phyloP scores from a whole-genome alignment of 2,329 filamentous ascomycete species.

The Clonostachys solani region DNA sequence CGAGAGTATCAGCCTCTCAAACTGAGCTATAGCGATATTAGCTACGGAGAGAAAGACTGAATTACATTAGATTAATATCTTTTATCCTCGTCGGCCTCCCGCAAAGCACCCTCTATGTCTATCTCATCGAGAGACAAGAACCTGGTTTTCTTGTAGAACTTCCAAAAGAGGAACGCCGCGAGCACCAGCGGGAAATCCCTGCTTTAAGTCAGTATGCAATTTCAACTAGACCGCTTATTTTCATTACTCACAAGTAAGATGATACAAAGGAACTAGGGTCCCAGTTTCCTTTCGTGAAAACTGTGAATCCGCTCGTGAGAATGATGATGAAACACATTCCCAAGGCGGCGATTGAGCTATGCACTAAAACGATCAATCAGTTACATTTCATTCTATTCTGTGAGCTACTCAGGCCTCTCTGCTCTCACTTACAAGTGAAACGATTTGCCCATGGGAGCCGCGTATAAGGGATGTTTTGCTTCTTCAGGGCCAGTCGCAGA shows the following conservation, averaged over 20 bases:
- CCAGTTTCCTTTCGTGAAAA: constrained; percentile 59
- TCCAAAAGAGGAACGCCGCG: background rate
- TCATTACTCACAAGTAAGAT: constrained; percentile 53
- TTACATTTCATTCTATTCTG: too few relatives aligned
- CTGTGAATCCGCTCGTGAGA: constrained; percentile 64
- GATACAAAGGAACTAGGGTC: constrained; percentile 53
- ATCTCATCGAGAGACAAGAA: background rate
- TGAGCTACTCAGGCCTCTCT: too few relatives aligned
- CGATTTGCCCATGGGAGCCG: constrained; percentile 59
- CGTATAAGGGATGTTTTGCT: constrained; percentile 44
- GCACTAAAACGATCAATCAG: constrained; percentile 29
- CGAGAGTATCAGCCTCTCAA: too few relatives aligned
- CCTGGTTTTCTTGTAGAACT: background rate
- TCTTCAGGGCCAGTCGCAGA: constrained; percentile 46
- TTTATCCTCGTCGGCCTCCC: background rate
- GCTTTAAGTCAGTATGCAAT: background rate
- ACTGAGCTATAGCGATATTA: too few relatives aligned
- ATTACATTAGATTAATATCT: too few relatives aligned
- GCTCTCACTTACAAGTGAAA: constrained; percentile 48
- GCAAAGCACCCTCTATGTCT: background rate
- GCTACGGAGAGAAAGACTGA: too few relatives aligned
- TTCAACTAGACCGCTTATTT: background rate
- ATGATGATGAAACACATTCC: constrained; percentile 60
- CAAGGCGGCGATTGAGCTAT: constrained; percentile 57
- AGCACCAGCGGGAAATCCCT: background rate